A percentile compares a stretch with the other conserved stretches of the same genome.
phyloP scores from a whole-genome alignment of 176 grass and related monocot genomes.

The Thinopyrum elongatum region DNA sequence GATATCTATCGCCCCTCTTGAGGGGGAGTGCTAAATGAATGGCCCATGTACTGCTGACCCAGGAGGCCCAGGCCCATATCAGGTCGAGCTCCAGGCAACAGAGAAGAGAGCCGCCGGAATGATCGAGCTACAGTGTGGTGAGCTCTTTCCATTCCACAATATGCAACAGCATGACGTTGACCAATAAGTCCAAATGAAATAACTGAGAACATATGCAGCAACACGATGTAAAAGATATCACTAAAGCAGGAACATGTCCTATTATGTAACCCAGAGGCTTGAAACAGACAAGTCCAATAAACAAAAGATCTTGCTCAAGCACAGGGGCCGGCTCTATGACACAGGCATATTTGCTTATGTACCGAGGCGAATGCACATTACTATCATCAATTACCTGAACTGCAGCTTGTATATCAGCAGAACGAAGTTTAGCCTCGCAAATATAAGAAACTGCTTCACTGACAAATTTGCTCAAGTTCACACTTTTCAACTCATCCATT shows the following conservation, averaged over 20 bases:
- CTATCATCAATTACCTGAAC: conserved; percentile 71
- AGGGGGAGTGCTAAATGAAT: no score
- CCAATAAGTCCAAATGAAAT: conserved; percentile 13
- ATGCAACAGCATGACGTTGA: not conserved
- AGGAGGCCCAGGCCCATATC: no score
- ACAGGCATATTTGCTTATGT: not conserved
- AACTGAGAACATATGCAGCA: not conserved
- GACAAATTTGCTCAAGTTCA: conserved; percentile 99
- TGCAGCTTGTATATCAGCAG: conserved; percentile 94
- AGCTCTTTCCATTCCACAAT: no score
- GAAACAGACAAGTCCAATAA: not conserved
- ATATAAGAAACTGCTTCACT: conserved; percentile 97
- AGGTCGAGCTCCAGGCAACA: no score
- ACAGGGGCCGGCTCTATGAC: not conserved
- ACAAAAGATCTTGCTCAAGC: conserved; percentile 3
- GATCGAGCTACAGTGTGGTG: no score
- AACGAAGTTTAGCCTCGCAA: conserved; percentile 96
- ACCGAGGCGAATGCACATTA: not conserved
- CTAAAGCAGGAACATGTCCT: not conserved
- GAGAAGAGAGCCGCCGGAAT: no score
- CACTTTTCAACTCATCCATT: conserved; percentile 95
- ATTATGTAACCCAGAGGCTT: conserved; percentile 22
- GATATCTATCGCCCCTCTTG: no score
- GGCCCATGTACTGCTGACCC: no score
- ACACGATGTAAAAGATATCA: not conserved